Conservation (phyloP, 1,284 basidiomycete genomes). For the Hymenochaete sp. region DNA sequence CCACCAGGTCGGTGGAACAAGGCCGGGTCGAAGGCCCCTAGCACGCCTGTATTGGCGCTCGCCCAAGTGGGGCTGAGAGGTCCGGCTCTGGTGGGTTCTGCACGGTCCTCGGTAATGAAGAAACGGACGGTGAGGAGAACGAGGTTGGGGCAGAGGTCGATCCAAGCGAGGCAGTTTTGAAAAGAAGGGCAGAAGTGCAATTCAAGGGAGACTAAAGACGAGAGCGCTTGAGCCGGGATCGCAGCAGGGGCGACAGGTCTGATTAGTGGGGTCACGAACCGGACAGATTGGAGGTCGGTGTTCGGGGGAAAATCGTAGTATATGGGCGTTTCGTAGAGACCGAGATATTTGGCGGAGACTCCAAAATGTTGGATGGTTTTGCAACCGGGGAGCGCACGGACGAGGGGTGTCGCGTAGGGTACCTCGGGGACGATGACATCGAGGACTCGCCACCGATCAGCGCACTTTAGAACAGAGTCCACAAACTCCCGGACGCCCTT, state of each 20-base stretch:
- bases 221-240: background rate
- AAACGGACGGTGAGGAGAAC: constrained; percentile 3
- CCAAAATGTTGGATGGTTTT: background rate
- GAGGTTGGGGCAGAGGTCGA: constrained; percentile 9
- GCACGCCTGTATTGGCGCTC: background rate
- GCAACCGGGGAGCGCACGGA: background rate
- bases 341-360: constrained; percentile 4
- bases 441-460: constrained; percentile 8
- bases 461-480: background rate
- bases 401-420: background rate
- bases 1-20: background rate
- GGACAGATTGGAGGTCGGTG: background rate
- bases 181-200: constrained; percentile 10
- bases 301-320: constrained; percentile 1
- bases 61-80: too few species aligned
- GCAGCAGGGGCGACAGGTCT: background rate
- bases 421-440: constrained; percentile 5
- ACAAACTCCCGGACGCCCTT: background rate
- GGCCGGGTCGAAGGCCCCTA: background rate
- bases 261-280: constrained; percentile 4
- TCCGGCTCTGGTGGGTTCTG: background rate
- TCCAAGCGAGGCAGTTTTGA: constrained; percentile 5
- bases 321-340: background rate
- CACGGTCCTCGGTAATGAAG: background rate
- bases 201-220: background rate